Base-by-base conservation (phyloP, 2,329 filamentous ascomycete genomes). In the Lecanicillium sp. region DNA sequence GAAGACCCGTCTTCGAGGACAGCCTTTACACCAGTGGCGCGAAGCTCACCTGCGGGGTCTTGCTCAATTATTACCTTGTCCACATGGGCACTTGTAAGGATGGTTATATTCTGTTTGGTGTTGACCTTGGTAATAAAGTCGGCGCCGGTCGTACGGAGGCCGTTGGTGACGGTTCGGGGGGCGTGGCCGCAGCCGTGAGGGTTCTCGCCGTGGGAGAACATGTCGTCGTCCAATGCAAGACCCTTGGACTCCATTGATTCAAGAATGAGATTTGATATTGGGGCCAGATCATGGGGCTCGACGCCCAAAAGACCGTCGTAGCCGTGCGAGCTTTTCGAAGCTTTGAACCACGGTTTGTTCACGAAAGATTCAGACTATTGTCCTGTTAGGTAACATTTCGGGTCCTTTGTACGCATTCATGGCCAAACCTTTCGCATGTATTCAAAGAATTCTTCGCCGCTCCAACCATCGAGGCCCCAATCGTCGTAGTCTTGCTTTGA, bases 261-360 rank as follows among this genome's bases (percentile, higher is more conserved):
- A 19, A 70, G 58, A 9, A 79, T 53, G 20, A 71, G 60, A 32
- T 77, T 56, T 3, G 74, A 75, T 25, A 80, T 79, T 2, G 74
- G 74, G 3, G 72, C 72, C 1, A 77, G 57, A 43, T 77, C 72
- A 43, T 79, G 72, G 0, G 74, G 75, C 45, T 74, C 73, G 6
- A 64, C 72, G 37, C 76, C 65, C 2, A 80, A 57, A 15, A 67
- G 69, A 0, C 76, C 76, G 9, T 61, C 53, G 33, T 65, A 57
- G 2, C 72, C 73, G 44, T 80, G 76, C 7, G 60, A 60, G 3
- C 58, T 57, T 8, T 59, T 50, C 30, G 67, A 60, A 3, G 66
- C 66, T 25, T 74, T 52, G 53, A 77, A 76, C 74, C 74, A 78
- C 19, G 68, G 57, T 49, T 79, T 79, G 15, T 56, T 50, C 40